phyloP scores from a whole-genome alignment of 2,329 filamentous ascomycete species.

The Claviceps citrina region DNA sequence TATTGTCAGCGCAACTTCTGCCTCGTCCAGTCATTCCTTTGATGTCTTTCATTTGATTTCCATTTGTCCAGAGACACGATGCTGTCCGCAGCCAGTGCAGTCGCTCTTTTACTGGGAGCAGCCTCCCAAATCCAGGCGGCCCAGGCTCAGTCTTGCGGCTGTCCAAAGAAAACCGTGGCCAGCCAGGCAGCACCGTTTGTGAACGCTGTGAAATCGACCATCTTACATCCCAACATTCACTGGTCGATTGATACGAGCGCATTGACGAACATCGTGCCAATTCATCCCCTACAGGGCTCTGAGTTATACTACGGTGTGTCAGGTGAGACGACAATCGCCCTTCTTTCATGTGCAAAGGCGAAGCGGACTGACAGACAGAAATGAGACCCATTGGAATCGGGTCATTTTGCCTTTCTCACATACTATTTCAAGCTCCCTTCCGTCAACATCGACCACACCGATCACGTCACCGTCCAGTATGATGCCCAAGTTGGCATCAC shows the following conservation, averaged over 20 bases:
- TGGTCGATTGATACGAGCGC: slow-evolving; percentile 13
- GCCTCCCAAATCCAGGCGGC: neutral
- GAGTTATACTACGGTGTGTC: slow-evolving; percentile 13
- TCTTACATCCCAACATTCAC: slow-evolving; percentile 9
- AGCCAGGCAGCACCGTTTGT: no score
- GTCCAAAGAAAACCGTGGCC: no score
- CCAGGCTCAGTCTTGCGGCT: no score
- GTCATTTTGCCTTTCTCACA: slow-evolving; percentile 14
- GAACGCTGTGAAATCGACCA: neutral
- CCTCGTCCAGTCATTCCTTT: no score
- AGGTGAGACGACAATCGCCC: slow-evolving; percentile 1
- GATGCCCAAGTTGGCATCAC: slow-evolving; percentile 2
- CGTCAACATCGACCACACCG: slow-evolving; percentile 17
- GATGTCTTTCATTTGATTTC: no score
- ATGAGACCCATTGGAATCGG: slow-evolving; percentile 11
- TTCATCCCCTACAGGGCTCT: slow-evolving; percentile 9
- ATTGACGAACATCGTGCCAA: slow-evolving; percentile 12
- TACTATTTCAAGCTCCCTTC: slow-evolving; percentile 15
- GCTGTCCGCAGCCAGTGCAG: neutral
- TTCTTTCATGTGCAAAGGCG: no score
- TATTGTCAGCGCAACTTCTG: no score
- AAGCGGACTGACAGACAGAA: neutral
- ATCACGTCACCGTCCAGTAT: slow-evolving; percentile 9
- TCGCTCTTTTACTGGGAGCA: slow-evolving; percentile 3
- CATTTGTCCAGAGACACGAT: neutral